phyloP scores from a whole-genome alignment of 345 rosid species.

The Salix purpurea region DNA sequence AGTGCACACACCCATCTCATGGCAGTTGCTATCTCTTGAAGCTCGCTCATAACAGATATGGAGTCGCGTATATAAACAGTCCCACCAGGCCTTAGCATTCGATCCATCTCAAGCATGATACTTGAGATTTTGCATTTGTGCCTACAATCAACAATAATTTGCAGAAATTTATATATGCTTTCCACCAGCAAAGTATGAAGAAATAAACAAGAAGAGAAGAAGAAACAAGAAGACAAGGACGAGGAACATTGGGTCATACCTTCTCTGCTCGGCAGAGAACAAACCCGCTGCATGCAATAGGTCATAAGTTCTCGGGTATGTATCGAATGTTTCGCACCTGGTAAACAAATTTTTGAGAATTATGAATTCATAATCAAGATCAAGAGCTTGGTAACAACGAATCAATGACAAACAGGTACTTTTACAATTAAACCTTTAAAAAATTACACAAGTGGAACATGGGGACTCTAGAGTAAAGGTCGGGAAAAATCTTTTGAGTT shows the following conservation, averaged over 20 bases:
- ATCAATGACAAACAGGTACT: neutral
- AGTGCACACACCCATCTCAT: conserved; percentile 47
- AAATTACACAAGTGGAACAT: neutral
- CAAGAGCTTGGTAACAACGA: neutral
- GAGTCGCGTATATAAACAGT: conserved; percentile 51
- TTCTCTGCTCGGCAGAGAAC: conserved; percentile 55
- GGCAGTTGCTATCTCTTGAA: conserved; percentile 42
- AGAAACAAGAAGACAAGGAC: neutral
- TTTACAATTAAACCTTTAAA: neutral
- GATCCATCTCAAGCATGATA: conserved; percentile 62
- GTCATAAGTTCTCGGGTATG: conserved; percentile 67
- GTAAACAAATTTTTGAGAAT: conserved; percentile 1
- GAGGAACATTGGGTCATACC: conserved; percentile 21
- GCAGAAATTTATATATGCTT: neutral
- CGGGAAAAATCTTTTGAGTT: neutral
- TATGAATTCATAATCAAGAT: neutral
- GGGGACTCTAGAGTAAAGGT: neutral
- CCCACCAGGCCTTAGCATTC: conserved; percentile 57
- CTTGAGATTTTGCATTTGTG: conserved; percentile 47
- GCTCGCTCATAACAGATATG: conserved; percentile 42
- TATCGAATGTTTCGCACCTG: conserved; percentile 67
- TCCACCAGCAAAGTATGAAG: neutral
- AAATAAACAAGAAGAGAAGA: neutral
- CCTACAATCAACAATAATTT: neutral
- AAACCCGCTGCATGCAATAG: conserved; percentile 58